phyloP scores from a whole-genome alignment of 2,329 filamentous ascomycete genomes.

The Dactylellina sp. region DNA sequence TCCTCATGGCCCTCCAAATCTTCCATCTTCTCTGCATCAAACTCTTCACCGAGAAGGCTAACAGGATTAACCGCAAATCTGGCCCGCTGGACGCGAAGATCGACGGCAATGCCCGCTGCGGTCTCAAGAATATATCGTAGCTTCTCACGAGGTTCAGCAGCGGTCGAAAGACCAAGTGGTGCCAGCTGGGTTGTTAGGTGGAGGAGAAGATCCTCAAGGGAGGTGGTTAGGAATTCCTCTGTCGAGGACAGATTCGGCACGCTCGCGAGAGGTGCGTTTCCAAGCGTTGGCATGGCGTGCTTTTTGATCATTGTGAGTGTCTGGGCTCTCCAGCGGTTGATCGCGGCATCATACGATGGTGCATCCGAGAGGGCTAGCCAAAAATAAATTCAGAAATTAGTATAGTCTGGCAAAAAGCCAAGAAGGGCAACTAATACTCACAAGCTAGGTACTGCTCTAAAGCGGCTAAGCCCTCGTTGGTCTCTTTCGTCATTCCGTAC shows the following conservation, averaged over 20 bases:
- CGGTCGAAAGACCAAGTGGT: conserved; percentile 47
- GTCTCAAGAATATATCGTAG: conserved; percentile 45
- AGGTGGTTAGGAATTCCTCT: conserved; percentile 40
- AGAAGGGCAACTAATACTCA: too few species aligned
- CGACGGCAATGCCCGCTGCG: conserved; percentile 40
- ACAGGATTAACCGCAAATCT: conserved; percentile 39
- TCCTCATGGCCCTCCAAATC: conserved; percentile 52
- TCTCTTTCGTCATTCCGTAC: conserved; percentile 54
- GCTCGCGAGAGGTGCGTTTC: conserved; percentile 26
- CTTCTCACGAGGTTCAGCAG: conserved; percentile 51
- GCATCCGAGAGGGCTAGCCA: conserved; percentile 38
- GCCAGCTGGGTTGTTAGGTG: conserved; percentile 39
- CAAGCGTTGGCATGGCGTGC: conserved; percentile 48
- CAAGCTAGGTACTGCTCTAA: conserved; percentile 54
- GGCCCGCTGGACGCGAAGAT: conserved; percentile 51
- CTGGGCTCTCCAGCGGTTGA: conserved; percentile 55
- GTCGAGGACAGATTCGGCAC: conserved; percentile 28
- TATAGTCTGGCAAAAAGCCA: too few species aligned
- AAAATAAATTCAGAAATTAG: background rate
- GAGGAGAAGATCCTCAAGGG: conserved; percentile 52
- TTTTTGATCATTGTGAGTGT: conserved; percentile 55
- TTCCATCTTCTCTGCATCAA: conserved; percentile 51
- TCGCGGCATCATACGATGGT: conserved; percentile 51
- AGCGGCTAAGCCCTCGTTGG: conserved; percentile 44
- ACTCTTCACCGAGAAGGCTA: conserved; percentile 42